phyloP scores from a whole-genome alignment of 345 rosid genomes.

The Gossypioides kirkii region DNA sequence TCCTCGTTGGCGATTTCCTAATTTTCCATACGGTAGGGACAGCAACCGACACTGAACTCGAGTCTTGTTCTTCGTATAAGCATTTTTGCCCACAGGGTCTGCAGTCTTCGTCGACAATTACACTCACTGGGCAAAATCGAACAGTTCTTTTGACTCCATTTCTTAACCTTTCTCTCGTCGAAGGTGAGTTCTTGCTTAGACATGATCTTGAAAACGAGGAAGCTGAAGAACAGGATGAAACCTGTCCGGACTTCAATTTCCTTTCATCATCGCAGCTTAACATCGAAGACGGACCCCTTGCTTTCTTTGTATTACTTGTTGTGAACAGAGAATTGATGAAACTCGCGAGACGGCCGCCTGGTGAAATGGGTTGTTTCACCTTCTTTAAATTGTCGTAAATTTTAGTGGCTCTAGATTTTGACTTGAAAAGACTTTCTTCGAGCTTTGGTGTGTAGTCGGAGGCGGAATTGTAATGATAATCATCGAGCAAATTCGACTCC shows the following conservation, averaged over 20 bases:
- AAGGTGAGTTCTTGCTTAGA: constrained; percentile 56
- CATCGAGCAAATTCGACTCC: constrained; percentile 26
- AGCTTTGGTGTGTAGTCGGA: constrained; percentile 28
- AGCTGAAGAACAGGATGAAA: constrained; percentile 65
- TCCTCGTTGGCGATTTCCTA: constrained; percentile 34
- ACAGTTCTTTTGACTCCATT: constrained; percentile 61
- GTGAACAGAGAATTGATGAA: constrained; percentile 74
- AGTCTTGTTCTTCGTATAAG: constrained; percentile 22
- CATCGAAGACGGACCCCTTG: constrained; percentile 34
- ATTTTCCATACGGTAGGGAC: constrained; percentile 41
- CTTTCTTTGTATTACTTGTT: constrained; percentile 37
- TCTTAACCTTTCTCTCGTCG: constrained; percentile 43
- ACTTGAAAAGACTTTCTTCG: constrained; percentile 36
- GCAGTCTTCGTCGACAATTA: constrained; percentile 54
- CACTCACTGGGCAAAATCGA: constrained; percentile 62
- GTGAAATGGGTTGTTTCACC: constrained; percentile 83
- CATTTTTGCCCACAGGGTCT: constrained; percentile 48
- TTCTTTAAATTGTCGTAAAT: constrained; percentile 56
- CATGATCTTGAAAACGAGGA: constrained; percentile 85
- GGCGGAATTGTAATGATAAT: constrained; percentile 26
- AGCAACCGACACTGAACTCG: constrained; percentile 29
- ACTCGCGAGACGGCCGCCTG: constrained; percentile 42
- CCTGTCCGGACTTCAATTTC: constrained; percentile 39
- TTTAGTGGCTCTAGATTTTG: constrained; percentile 57
- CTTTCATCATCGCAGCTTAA: constrained; percentile 27